These are phyloP conservation scores for Micractinium sp. DNA, from an alignment of 139 green algal species.

Conservation along the genomic window DNA sequence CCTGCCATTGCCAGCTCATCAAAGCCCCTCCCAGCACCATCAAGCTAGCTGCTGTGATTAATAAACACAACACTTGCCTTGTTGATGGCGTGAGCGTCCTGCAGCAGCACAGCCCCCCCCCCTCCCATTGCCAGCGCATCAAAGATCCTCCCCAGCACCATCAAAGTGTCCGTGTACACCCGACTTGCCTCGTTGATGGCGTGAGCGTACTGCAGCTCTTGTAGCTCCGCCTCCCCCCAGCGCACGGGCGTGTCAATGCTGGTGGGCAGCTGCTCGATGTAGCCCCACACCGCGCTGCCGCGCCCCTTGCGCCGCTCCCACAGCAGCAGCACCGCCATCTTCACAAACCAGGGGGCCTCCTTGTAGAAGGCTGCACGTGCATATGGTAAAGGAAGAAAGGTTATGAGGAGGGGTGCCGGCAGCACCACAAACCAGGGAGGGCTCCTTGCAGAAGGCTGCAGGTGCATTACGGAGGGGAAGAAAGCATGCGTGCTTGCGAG, in stretches of 20 bases:
- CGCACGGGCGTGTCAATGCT: constrained; percentile 68
- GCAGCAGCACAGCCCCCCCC: neutral
- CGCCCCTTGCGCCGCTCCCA: constrained; percentile 57
- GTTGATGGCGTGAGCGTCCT: no score
- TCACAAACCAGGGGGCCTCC: constrained; percentile 60
- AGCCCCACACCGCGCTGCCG: constrained; percentile 53
- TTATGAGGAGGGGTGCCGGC: neutral
- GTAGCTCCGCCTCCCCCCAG: constrained; percentile 69
- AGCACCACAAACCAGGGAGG: no score
- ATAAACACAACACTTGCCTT: no score
- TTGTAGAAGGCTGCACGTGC: constrained; percentile 56
- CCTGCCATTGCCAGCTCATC: neutral
- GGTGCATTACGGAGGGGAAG: no score
- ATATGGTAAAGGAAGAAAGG: neutral
- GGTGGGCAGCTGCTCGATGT: constrained; percentile 72
- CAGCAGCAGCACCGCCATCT: constrained; percentile 79
- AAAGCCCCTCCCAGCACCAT: neutral
- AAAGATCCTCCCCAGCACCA: neutral
- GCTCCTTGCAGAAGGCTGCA: neutral
- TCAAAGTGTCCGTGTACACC: no score
- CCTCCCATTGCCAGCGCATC: neutral
- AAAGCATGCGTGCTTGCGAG: neutral
- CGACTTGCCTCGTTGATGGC: constrained; percentile 59
- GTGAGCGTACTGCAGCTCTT: constrained; percentile 69
- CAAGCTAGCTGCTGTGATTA: no score